Evolutionary conservation across 176 grass and related monocot species (phyloP), one percentile per base, ranked within the genome.

Genomic region (Oryza punctata): DNA sequence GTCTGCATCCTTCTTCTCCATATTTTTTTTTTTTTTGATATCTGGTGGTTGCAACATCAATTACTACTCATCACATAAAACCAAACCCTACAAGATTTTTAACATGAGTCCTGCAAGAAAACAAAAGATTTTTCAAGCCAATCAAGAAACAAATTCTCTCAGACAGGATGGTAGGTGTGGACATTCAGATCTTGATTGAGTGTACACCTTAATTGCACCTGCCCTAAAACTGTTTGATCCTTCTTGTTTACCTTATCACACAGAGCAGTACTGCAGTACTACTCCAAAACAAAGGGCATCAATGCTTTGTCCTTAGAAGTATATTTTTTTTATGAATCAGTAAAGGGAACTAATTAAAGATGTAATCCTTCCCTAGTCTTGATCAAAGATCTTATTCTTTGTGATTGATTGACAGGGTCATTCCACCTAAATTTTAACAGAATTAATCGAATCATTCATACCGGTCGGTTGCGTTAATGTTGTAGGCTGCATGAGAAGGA

Each of bases 1-100:
- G 73, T 78, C 59, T 67, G 88, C 67, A 37, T 67, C 59, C 65
- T 70, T 50, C 4, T 57, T n/a, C 50, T 54, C 18, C 52, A 21
- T 25, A 32, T 41, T 43, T 54, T 47, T 66, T 54, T 47, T 72
- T 60, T 72, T 67, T 41, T 35, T 35, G 33, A 61, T 70, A 35
- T 50, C 30, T 67, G 73, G 63, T 84, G 4, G 76, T 89, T 89
- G 76, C 68, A 63, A 68, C 82, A 72, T 82, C 83, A 86, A 72
- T 77, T 77, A 50, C 52, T 49, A 43, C 37, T 66, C 70, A 11
- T 19, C 12, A 65, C 25, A 59, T 54, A 28, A 80, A 80, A 38
- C 46, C 59, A 83, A 69, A 79, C n/a, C 21, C 26, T 68, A 82
- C 60, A 63, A 73, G 26, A 60, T 65, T 68, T 76, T 74, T 30